Evolutionary conservation across 148 eudicot species (phyloP).

Genomic region (Pouteria glomerata): DNA sequence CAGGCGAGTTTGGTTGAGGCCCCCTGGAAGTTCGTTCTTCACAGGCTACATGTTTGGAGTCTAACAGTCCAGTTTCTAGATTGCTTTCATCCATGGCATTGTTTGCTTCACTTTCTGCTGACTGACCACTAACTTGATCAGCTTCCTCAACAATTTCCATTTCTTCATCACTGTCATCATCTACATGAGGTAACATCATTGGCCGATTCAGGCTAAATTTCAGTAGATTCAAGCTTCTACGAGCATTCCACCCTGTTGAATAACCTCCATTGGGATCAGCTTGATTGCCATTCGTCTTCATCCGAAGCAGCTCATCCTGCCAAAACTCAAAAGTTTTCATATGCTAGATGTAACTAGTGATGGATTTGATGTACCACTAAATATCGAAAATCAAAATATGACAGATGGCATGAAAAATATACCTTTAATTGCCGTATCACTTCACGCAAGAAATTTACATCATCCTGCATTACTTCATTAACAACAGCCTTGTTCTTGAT

Average conservation of each 20-base stretch:
- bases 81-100: slow-evolving; percentile 12
- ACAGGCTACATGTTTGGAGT: slow-evolving; percentile 6
- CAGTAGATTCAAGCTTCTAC: slow-evolving; percentile 80
- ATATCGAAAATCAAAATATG: neutral
- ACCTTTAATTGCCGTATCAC: slow-evolving; percentile 88
- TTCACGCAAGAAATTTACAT: slow-evolving; percentile 77
- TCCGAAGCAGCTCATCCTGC: slow-evolving; percentile 76
- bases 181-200: slow-evolving; percentile 46
- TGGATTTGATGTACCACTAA: neutral
- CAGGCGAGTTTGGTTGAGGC: slow-evolving; percentile 15
- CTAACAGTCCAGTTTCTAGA: slow-evolving; percentile 11
- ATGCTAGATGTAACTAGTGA: slow-evolving; percentile 1
- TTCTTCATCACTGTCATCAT: slow-evolving; percentile 82
- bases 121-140: slow-evolving; percentile 31
- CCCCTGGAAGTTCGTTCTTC: slow-evolving; percentile 9
- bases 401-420: neutral
- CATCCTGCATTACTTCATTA: slow-evolving; percentile 90
- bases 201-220: slow-evolving; percentile 83
- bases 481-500: slow-evolving; percentile 92
- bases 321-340: neutral
- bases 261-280: slow-evolving; percentile 56
- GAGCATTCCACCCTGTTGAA: slow-evolving; percentile 86
- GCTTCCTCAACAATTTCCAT: slow-evolving; percentile 88
- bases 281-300: slow-evolving; percentile 67
- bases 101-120: slow-evolving; percentile 21